These are phyloP conservation scores for Elaeis oleifera DNA, from an alignment of 202 grass and related monocot species.

Conservation along the genomic window DNA sequence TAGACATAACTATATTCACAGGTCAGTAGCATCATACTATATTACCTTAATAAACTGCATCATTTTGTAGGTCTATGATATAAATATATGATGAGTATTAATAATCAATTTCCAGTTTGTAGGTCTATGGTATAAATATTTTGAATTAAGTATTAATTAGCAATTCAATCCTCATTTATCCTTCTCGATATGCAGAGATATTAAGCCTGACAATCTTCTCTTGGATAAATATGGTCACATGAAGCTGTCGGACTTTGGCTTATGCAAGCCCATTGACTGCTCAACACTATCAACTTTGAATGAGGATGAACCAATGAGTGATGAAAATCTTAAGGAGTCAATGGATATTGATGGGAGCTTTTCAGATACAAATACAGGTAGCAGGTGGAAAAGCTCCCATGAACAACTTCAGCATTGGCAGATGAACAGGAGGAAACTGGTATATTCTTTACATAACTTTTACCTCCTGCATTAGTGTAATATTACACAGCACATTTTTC, in stretches of 20 bases:
- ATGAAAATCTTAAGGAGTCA: slow-evolving; percentile 65
- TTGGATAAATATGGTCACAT: slow-evolving; percentile 94
- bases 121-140: not conserved
- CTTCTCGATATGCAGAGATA: slow-evolving; percentile 65
- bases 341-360: slow-evolving; percentile 70
- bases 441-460: slow-evolving; percentile 29
- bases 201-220: slow-evolving; percentile 93
- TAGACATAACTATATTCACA: slow-evolving; percentile 98
- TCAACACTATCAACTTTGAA: slow-evolving; percentile 82
- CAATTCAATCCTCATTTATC: not conserved
- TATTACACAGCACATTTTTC: no score
- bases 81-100: not conserved
- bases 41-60: no score
- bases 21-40: slow-evolving; percentile 28
- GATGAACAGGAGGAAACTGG: slow-evolving; percentile 88
- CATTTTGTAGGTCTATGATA: not conserved
- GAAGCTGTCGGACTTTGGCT: slow-evolving; percentile 94
- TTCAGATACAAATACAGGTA: slow-evolving; percentile 46
- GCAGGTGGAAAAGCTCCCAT: slow-evolving; percentile 70
- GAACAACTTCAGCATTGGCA: slow-evolving; percentile 98
- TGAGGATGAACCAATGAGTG: slow-evolving; percentile 76
- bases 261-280: slow-evolving; percentile 95
- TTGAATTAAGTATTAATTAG: not conserved
- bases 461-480: slow-evolving; percentile 16
- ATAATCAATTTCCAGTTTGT: not conserved